phyloP scores from a whole-genome alignment of 169 alveolate genomes.

The Toxoplasma gondii region DNA sequence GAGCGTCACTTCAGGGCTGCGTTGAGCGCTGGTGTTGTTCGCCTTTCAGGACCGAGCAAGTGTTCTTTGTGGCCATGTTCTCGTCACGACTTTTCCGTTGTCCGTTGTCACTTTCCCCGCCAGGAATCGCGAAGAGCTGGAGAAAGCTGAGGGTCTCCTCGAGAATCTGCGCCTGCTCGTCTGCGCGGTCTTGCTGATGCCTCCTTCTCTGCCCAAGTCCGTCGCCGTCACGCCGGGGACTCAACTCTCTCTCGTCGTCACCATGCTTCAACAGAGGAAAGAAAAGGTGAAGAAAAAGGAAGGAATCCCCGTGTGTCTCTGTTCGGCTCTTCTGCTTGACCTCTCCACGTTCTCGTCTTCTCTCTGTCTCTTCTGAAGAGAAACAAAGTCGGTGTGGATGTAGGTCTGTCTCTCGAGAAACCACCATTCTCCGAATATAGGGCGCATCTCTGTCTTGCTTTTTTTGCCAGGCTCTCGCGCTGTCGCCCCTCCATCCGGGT shows the following conservation, averaged over 20 bases:
- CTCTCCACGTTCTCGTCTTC: not conserved
- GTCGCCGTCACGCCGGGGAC: not conserved
- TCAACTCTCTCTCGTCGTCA: not conserved
- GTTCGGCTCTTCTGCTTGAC: too few species aligned
- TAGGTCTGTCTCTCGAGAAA: too few species aligned
- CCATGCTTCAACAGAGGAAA: not conserved
- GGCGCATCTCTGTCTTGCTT: not conserved
- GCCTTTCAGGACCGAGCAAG: too few species aligned
- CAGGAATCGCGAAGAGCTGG: slow-evolving; percentile 11
- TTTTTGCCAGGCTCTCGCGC: not conserved
- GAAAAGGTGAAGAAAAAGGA: not conserved
- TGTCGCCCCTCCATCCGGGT: slow-evolving; percentile 9
- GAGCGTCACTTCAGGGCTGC: too few species aligned
- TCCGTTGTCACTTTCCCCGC: too few species aligned
- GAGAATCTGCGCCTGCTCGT: not conserved
- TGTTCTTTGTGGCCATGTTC: too few species aligned
- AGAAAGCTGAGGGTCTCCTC: not conserved
- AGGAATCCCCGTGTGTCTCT: not conserved
- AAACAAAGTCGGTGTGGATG: too few species aligned
- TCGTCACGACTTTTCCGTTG: too few species aligned
- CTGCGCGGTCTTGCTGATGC: slow-evolving; percentile 12
- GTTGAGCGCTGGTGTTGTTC: too few species aligned
- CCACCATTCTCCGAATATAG: not conserved
- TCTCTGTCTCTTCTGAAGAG: not conserved
- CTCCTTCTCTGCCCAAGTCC: not conserved